Conservation (phyloP, 2,329 filamentous ascomycete genomes). For the Diaporthe batatas region DNA sequence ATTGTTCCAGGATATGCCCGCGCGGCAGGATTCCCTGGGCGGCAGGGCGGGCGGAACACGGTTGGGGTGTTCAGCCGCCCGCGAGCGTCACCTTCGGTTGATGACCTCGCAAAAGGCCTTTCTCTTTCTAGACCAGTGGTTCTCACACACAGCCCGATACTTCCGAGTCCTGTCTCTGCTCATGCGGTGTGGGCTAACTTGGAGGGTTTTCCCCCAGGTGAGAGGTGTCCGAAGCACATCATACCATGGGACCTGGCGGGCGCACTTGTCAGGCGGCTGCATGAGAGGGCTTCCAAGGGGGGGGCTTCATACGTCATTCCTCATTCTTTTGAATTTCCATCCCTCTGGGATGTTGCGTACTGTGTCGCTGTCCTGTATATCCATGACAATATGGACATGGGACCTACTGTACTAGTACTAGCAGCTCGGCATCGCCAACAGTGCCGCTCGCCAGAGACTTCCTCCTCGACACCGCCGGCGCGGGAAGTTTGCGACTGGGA, state of each 20-base stretch:
- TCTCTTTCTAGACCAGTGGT: background rate
- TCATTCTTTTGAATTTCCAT: background rate
- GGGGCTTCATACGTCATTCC: slow-evolving; percentile 4
- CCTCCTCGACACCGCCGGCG: background rate
- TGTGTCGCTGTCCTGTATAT: background rate
- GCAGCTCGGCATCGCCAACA: background rate
- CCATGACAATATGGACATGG: background rate
- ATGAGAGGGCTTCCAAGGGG: background rate
- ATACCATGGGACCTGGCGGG: background rate
- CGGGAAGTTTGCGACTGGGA: background rate
- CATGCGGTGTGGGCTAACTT: background rate
- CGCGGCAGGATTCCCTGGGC: slow-evolving; percentile 17
- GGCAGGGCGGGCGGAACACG: background rate
- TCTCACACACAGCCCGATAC: background rate
- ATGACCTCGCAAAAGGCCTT: no score
- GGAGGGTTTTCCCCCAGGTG: no score
- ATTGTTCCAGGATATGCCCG: slow-evolving; percentile 28
- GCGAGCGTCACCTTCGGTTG: no score
- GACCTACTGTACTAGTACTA: no score
- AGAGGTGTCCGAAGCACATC: no score
- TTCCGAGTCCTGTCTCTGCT: no score
- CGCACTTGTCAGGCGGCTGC: background rate
- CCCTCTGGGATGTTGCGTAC: background rate
- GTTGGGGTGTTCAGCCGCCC: background rate
- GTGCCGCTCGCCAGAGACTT: background rate